Conservation (phyloP, 73 alveolate species). For the Paramecium primaurelia region DNA sequence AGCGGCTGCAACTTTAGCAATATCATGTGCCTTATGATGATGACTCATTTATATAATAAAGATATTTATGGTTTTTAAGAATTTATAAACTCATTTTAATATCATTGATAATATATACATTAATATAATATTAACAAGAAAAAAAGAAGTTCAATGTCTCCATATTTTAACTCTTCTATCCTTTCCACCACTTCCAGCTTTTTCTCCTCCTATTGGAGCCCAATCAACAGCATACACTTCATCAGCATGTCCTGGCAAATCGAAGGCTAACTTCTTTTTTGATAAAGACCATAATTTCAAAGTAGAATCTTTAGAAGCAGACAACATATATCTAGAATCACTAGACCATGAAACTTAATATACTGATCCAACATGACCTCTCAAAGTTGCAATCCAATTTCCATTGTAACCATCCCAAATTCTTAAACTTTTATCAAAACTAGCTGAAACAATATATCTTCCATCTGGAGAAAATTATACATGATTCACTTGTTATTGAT, state of each 20-base stretch:
- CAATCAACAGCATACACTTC: slow-evolving; percentile 98
- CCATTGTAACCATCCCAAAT: slow-evolving; percentile 99
- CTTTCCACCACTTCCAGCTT: slow-evolving; percentile 98
- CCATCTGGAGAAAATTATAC: slow-evolving; percentile 97
- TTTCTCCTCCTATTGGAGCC: slow-evolving; percentile 97
- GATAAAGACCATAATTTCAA: slow-evolving; percentile 95
- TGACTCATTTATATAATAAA: slow-evolving; percentile 11
- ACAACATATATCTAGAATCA: slow-evolving; percentile 94
- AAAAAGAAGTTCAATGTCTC: slow-evolving; percentile 78
- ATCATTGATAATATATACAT: neutral
- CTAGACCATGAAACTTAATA: slow-evolving; percentile 98
- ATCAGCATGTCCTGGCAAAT: slow-evolving; percentile 94
- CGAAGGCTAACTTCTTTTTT: slow-evolving; percentile 86
- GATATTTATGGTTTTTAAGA: slow-evolving; percentile 23
- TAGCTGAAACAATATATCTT: slow-evolving; percentile 95
- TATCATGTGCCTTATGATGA: neutral
- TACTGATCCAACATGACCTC: slow-evolving; percentile 98
- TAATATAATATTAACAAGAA: neutral
- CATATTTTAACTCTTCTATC: slow-evolving; percentile 93
- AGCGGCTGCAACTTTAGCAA: slow-evolving; percentile 37
- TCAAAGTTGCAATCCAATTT: slow-evolving; percentile 84
- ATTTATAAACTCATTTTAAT: neutral
- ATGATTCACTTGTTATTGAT: slow-evolving; percentile 92
- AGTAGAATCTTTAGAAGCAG: slow-evolving; percentile 97
- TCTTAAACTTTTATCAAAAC: slow-evolving; percentile 94